Percentiles rank a stretch among this genome's conserved stretches.
Conservation (phyloP, 2,329 filamentous ascomycete genomes). For the Aschersonia sp. region DNA sequence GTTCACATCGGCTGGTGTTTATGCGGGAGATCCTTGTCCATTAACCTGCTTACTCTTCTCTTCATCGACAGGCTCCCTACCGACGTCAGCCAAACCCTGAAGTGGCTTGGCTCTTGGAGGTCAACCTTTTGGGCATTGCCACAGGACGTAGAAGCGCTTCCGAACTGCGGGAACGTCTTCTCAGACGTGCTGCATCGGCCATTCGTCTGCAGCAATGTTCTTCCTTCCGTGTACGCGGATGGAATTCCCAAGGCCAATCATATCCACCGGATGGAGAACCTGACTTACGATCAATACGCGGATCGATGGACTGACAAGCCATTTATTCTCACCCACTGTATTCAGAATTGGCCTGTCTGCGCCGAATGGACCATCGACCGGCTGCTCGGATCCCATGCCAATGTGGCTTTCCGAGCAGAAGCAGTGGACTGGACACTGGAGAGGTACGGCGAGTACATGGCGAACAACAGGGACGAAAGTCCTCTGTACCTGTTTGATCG, state of each 20-base stretch:
- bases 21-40: not conserved
- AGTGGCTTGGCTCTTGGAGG: constrained; percentile 77
- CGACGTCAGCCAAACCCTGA: constrained; percentile 16
- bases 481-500: constrained; percentile 88
- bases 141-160: constrained; percentile 30
- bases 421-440: constrained; percentile 80
- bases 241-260: constrained; percentile 61
- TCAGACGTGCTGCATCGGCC: constrained; percentile 84
- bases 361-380: constrained; percentile 57
- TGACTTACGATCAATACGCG: constrained; percentile 62
- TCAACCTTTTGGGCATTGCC: constrained; percentile 55
- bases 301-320: constrained; percentile 63
- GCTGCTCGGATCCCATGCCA: constrained; percentile 48
- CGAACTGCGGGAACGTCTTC: constrained; percentile 68
- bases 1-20: not conserved
- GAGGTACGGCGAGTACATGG: constrained; percentile 76
- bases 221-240: constrained; percentile 48
- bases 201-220: constrained; percentile 73
- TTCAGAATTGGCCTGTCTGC: constrained; percentile 70
- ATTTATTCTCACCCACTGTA: constrained; percentile 73
- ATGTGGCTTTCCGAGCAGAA: constrained; percentile 71
- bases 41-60: not conserved
- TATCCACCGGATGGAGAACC: constrained; percentile 53
- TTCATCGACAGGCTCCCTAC: constrained; percentile 9
- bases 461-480: constrained; percentile 66